Evolutionary conservation across 495 filamentous ascomycete genomes (phyloP).

Genomic region (Gamarada debralockiae): DNA sequence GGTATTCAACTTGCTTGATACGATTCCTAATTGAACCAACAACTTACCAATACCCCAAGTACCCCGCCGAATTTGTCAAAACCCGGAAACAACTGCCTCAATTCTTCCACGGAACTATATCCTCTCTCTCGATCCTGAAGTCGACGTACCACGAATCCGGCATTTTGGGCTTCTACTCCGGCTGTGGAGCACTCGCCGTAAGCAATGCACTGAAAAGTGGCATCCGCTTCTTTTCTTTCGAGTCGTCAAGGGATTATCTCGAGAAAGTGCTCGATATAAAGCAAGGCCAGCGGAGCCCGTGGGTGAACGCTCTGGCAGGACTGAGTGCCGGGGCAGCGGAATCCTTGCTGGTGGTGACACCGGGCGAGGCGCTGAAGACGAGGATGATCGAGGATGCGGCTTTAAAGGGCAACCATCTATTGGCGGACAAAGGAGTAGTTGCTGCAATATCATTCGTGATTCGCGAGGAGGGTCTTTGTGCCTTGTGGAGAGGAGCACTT

Average conservation of each 20-base stretch:
- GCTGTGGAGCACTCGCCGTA: conserved; percentile 1
- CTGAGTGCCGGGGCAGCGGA: conserved; percentile 28
- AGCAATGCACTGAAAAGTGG: conserved; percentile 6
- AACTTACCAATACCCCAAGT: background rate
- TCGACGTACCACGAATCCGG: background rate
- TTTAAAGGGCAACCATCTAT: conserved; percentile 17
- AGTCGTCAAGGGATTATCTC: background rate
- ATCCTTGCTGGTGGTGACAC: conserved; percentile 27
- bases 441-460: conserved; percentile 6
- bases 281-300: background rate
- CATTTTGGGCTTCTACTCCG: conserved; percentile 9
- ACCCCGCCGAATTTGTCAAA: conserved; percentile 13
- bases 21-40: background rate
- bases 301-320: conserved; percentile 17
- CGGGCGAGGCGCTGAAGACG: conserved; percentile 31
- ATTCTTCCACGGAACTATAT: background rate
- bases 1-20: background rate
- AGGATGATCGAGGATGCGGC: conserved; percentile 29
- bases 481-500: conserved; percentile 26
- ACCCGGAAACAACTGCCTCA: conserved; percentile 7
- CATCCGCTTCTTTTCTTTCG: conserved; percentile 12
- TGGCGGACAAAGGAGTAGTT: conserved; percentile 20
- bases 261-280: background rate
- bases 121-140: conserved; percentile 2
- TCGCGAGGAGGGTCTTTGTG: conserved; percentile 17